A percentile compares a stretch with the other conserved stretches of the same genome.
Evolutionary conservation across 768 basidiomycete species (phyloP).

Genomic region (Suillus lakei): DNA sequence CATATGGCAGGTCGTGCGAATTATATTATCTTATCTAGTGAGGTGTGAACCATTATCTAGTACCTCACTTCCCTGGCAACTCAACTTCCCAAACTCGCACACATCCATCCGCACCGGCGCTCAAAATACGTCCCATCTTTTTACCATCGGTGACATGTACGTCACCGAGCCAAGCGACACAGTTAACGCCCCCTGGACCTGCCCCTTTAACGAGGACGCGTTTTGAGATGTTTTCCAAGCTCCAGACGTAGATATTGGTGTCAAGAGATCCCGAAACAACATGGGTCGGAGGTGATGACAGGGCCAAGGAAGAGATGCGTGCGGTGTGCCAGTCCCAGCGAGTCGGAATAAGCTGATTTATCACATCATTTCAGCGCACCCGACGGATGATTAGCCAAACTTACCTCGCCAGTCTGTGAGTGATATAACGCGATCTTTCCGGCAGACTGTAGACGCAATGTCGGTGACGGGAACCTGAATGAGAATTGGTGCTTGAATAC

Average conservation of each 20-base stretch:
- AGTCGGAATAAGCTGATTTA: slow-evolving; percentile 55
- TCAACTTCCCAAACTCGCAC: slow-evolving; percentile 71
- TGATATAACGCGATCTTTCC: slow-evolving; percentile 65
- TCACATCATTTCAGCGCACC: not conserved
- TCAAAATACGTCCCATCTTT: slow-evolving; percentile 60
- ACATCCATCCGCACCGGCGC: slow-evolving; percentile 83
- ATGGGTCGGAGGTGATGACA: slow-evolving; percentile 75
- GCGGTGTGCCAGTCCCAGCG: slow-evolving; percentile 90
- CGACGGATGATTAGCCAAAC: not conserved
- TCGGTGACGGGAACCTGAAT: not conserved
- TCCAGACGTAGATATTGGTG: slow-evolving; percentile 90
- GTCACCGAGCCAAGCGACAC: slow-evolving; percentile 75
- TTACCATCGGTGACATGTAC: slow-evolving; percentile 22
- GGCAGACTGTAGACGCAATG: slow-evolving; percentile 53
- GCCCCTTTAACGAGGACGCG: slow-evolving; percentile 88
- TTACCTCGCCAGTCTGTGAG: slow-evolving; percentile 8
- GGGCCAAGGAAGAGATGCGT: slow-evolving; percentile 71
- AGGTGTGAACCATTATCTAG: not conserved
- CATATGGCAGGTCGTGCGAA: not conserved
- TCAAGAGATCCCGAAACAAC: slow-evolving; percentile 92
- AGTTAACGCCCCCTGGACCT: slow-evolving; percentile 81
- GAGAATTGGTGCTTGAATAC: slow-evolving; percentile 28
- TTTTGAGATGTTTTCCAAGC: slow-evolving; percentile 57
- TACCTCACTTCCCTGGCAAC: slow-evolving; percentile 19
- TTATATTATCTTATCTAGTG: not conserved